These are phyloP conservation scores for Parathielavia appendiculata DNA, from an alignment of 495 filamentous ascomycete genomes.

Conservation along the genomic window DNA sequence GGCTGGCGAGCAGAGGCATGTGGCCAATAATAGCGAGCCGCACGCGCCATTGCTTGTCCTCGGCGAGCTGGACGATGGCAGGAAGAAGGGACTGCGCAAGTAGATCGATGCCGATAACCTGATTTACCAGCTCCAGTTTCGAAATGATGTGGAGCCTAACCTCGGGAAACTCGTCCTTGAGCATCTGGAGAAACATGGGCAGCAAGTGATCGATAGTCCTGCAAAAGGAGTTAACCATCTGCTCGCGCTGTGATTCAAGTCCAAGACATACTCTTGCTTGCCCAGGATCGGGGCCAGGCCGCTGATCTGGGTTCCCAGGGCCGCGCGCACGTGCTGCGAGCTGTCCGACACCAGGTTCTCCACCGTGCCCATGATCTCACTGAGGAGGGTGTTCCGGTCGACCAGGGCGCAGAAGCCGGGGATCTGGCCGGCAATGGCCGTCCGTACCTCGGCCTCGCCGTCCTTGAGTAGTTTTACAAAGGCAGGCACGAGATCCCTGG, in stretches of 20 bases:
- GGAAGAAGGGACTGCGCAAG: constrained; percentile 94
- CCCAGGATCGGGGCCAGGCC: constrained; percentile 94
- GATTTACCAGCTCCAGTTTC: constrained; percentile 94
- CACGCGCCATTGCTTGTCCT: constrained; percentile 99
- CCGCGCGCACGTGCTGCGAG: constrained; percentile 93
- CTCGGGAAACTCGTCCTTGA: constrained; percentile 98
- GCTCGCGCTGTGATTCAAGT: not conserved
- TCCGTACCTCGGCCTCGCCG: constrained; percentile 93
- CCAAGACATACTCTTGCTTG: constrained; percentile 79
- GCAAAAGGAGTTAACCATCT: not conserved
- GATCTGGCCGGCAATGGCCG: constrained; percentile 94
- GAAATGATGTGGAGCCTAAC: constrained; percentile 98
- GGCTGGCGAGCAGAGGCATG: constrained; percentile 91
- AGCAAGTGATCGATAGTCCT: constrained; percentile 94
- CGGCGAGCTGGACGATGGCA: constrained; percentile 95
- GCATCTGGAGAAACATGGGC: constrained; percentile 98
- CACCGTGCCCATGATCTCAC: constrained; percentile 94
- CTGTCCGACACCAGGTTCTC: constrained; percentile 94
- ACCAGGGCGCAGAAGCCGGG: constrained; percentile 91
- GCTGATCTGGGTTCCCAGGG: constrained; percentile 93
- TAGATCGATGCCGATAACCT: constrained; percentile 96
- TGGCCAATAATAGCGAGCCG: constrained; percentile 98
- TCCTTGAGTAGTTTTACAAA: constrained; percentile 98
- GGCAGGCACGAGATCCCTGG: constrained; percentile 87
- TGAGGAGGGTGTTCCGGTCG: constrained; percentile 79